Percentiles rank a stretch among this genome's conserved stretches.
phyloP scores from a whole-genome alignment of 768 basidiomycete species.

The Naganishia vaughanmartiniae region DNA sequence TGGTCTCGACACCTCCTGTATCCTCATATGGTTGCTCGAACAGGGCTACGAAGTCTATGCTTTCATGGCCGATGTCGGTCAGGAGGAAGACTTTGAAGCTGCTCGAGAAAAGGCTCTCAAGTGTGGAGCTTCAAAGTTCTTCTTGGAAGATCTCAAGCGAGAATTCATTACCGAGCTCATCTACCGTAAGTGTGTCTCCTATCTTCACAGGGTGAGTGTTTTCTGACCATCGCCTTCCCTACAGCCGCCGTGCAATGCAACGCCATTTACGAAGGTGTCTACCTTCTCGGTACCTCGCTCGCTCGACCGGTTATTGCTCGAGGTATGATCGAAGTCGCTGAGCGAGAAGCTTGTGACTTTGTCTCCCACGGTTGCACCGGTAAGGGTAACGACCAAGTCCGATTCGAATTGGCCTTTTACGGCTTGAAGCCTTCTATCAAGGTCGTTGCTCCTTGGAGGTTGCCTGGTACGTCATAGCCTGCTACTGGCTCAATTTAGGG shows the following conservation, averaged over 20 bases:
- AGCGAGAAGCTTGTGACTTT: conserved; percentile 88
- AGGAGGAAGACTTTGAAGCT: conserved; percentile 81
- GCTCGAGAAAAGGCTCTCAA: conserved; percentile 82
- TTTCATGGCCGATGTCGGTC: conserved; percentile 63
- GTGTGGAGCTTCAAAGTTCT: conserved; percentile 94
- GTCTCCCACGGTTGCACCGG: conserved; percentile 99
- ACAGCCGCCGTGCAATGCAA: conserved; percentile 88
- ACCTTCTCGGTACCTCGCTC: conserved; percentile 94
- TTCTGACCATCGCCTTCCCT: background rate
- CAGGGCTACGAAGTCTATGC: conserved; percentile 95
- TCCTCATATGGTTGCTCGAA: conserved; percentile 98
- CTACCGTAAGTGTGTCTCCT: conserved; percentile 59
- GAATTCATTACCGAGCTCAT: conserved; percentile 96
- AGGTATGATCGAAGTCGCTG: conserved; percentile 94
- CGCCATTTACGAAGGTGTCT: conserved; percentile 98
- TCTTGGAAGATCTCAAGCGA: conserved; percentile 88
- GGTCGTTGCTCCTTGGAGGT: conserved; percentile 96
- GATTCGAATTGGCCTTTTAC: conserved; percentile 98
- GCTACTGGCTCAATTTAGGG: background rate
- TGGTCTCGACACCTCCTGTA: conserved; percentile 97
- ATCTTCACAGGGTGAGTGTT: background rate
- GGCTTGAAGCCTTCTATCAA: conserved; percentile 98
- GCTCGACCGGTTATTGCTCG: conserved; percentile 98
- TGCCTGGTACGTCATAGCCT: conserved; percentile 64
- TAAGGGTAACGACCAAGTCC: conserved; percentile 99